A percentile compares a stretch with the other conserved stretches of the same genome.
Evolutionary conservation across 2,329 filamentous ascomycete species (phyloP).

Genomic region (Arthrinium puccinioides): DNA sequence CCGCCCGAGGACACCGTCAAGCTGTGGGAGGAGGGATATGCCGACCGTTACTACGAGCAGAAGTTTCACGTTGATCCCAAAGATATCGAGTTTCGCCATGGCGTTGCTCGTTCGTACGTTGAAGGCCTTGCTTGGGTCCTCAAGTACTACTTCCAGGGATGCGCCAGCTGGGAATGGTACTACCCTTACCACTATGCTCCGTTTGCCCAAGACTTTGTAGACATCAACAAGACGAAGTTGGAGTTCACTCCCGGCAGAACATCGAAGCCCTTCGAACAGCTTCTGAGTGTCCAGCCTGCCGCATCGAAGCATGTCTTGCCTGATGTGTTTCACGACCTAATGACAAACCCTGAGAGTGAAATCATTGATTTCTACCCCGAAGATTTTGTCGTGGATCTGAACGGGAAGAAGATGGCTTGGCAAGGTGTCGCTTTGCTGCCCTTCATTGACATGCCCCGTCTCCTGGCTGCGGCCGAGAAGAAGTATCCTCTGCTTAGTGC

Average conservation of each 20-base stretch:
- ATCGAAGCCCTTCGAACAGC: slow-evolving; percentile 89
- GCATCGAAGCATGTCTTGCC: slow-evolving; percentile 89
- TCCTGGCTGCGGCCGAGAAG: slow-evolving; percentile 74
- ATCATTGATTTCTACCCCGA: slow-evolving; percentile 98
- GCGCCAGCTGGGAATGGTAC: slow-evolving; percentile 98
- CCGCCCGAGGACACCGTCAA: slow-evolving; percentile 73
- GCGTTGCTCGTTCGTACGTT: slow-evolving; percentile 85
- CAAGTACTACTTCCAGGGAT: slow-evolving; percentile 96
- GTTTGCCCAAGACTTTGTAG: slow-evolving; percentile 90
- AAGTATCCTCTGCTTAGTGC: slow-evolving; percentile 74
- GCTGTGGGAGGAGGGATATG: slow-evolving; percentile 93
- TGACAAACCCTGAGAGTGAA: slow-evolving; percentile 79
- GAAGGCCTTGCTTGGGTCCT: slow-evolving; percentile 95
- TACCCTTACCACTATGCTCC: slow-evolving; percentile 98
- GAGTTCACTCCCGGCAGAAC: slow-evolving; percentile 77
- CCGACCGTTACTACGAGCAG: slow-evolving; percentile 92
- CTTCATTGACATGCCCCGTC: slow-evolving; percentile 87
- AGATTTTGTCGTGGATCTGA: slow-evolving; percentile 87
- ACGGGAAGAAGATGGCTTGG: slow-evolving; percentile 98
- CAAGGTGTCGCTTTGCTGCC: slow-evolving; percentile 89
- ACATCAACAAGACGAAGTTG: slow-evolving; percentile 71
- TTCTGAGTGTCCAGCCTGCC: slow-evolving; percentile 96
- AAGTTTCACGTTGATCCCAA: slow-evolving; percentile 83
- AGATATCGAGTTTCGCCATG: slow-evolving; percentile 78
- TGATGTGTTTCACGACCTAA: slow-evolving; percentile 78